Base-by-base conservation (phyloP, 148 eudicot species). In the Chenopodium quinoa region DNA sequence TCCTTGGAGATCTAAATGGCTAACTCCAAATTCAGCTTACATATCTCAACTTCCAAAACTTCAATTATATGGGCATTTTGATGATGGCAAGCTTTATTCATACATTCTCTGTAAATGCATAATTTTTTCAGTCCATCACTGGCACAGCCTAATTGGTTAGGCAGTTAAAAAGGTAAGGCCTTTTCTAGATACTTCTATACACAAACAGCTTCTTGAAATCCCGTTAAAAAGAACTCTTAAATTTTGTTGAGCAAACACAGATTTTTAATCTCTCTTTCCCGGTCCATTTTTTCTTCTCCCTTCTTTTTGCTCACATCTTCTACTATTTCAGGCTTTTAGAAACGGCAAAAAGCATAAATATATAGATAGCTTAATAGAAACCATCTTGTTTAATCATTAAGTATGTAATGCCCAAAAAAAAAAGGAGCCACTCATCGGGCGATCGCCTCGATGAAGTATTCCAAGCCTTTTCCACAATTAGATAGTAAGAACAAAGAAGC, bases 231-330 rank as follows among this genome's bases (percentile, higher is more conserved):
- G 22, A 50, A 12, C 56, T 12, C 16, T 56, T 17, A 56, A 13
- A 20, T 16, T 56, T 56, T 56, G 50, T 47, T 8, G 50, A 47
- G 48, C 48, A 46, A 46, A 46, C 48, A 46, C 9, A 46, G 4
- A 46, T 46, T 46, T 46, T 5, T 46, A 46, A 7, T 46, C 48
- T 46, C 48, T 46, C 5, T 9, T 46, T 46, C 48, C 48, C 0
- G 48, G 6, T 46, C 95, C 44, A 50, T 13, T 50, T 50, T 29
- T 25, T 25, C 12, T 25, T 29, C 11, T 65, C 27, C 27, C 27
- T 27, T 27, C 31, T 65, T 2, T 5, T 65, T 65, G 29, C 9
- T 65, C 31, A 16, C 6, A 9, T 12, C 23, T 12, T n/a, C 23
- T 37, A 37, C 29, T 25, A 19, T 65, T 7, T n/a, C 2, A 10